These are phyloP conservation scores for Backusella westeae DNA, from an alignment of 192 early-diverging fungal genomes.

Conservation along the genomic window DNA sequence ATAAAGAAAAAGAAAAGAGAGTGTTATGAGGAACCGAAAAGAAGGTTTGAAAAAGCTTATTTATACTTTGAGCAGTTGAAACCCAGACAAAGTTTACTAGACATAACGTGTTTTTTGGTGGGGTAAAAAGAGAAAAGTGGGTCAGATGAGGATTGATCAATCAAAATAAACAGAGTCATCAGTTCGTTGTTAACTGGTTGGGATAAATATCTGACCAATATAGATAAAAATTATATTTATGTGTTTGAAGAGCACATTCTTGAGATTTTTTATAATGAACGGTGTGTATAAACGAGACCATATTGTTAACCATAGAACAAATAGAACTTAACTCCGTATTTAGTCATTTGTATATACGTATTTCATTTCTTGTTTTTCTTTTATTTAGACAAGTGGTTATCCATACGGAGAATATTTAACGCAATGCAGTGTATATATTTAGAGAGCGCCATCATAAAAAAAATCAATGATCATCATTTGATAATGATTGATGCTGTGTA, in stretches of 20 bases:
- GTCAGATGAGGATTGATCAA: neutral
- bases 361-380: neutral
- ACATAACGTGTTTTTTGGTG: neutral
- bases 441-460: neutral
- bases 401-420: neutral
- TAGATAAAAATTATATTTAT: neutral
- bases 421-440: neutral
- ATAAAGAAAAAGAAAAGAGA: neutral
- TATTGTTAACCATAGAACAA: neutral
- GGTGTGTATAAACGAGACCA: too few species aligned
- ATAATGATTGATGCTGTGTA: neutral
- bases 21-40: neutral
- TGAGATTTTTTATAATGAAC: neutral
- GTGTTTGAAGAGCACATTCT: neutral
- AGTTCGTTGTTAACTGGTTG: neutral
- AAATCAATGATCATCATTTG: neutral
- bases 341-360: neutral
- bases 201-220: neutral
- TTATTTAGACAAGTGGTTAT: neutral
- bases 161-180: neutral
- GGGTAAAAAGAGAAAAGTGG: neutral
- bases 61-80: constrained; percentile 5
- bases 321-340: neutral
- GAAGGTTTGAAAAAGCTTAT: neutral
- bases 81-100: neutral